Percentiles rank a stretch among this genome's conserved stretches.
Conservation (phyloP, 805 yeast species). For the Dipodascopsis uninucleata region DNA sequence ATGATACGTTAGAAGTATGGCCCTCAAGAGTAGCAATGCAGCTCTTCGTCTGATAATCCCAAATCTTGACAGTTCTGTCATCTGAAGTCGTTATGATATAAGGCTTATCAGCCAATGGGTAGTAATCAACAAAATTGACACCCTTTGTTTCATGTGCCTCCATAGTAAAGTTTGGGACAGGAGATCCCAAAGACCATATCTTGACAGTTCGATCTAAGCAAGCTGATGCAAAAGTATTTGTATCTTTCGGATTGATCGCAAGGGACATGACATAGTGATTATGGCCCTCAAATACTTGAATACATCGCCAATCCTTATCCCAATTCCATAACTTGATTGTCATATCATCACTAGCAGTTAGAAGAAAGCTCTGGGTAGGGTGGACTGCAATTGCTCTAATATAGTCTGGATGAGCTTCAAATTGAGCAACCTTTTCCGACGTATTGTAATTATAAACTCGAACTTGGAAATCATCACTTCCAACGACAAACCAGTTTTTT, state of each 20-base stretch:
- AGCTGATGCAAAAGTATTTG: slow-evolving; percentile 95
- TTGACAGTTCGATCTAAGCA: slow-evolving; percentile 95
- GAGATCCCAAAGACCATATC: slow-evolving; percentile 90
- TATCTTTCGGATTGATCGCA: slow-evolving; percentile 95
- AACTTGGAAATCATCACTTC: slow-evolving; percentile 91
- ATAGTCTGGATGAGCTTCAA: slow-evolving; percentile 98
- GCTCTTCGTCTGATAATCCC: slow-evolving; percentile 92
- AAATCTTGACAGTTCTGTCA: slow-evolving; percentile 74
- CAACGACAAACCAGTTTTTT: slow-evolving; percentile 95
- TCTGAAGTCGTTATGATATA: slow-evolving; percentile 92
- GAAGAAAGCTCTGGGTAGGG: slow-evolving; percentile 83
- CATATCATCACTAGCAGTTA: slow-evolving; percentile 89
- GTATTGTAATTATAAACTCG: slow-evolving; percentile 94
- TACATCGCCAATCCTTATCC: slow-evolving; percentile 89
- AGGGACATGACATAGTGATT: slow-evolving; percentile 92
- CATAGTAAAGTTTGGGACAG: slow-evolving; percentile 85
- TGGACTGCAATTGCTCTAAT: slow-evolving; percentile 91
- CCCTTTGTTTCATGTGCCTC: slow-evolving; percentile 90
- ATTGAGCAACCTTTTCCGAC: slow-evolving; percentile 88
- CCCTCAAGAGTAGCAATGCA: slow-evolving; percentile 93
- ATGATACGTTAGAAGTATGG: slow-evolving; percentile 89
- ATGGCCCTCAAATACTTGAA: slow-evolving; percentile 92
- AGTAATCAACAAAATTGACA: slow-evolving; percentile 93
- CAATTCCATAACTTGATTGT: slow-evolving; percentile 94
- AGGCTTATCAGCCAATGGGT: slow-evolving; percentile 96